These are phyloP conservation scores for Elaeis guineensis DNA, from an alignment of 176 grass and related monocot genomes.

Conservation along the genomic window DNA sequence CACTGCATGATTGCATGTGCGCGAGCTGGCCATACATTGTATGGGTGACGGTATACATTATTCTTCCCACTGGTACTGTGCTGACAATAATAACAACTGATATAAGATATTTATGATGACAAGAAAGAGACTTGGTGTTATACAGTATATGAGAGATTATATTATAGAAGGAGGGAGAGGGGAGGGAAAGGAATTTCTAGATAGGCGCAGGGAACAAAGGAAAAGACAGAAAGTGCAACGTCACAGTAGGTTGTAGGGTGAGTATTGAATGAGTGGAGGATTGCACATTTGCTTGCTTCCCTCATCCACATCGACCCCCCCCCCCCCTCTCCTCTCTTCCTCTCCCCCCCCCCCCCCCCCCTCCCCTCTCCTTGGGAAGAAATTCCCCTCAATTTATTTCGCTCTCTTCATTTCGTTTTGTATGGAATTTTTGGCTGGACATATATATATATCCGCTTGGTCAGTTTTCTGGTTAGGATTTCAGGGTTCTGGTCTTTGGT, in stretches of 20 bases:
- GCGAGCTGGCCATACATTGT: too few species aligned
- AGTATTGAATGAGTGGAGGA: slow-evolving; percentile 31
- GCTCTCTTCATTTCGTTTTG: neutral
- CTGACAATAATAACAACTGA: too few species aligned
- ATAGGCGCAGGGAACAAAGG: slow-evolving; percentile 25
- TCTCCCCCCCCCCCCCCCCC: slow-evolving; percentile 10
- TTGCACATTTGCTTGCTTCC: slow-evolving; percentile 27
- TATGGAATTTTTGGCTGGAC: neutral
- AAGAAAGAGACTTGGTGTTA: too few species aligned
- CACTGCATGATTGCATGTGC: too few species aligned
- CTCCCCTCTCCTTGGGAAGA: slow-evolving; percentile 9
- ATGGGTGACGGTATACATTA: too few species aligned
- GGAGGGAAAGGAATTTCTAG: slow-evolving; percentile 54
- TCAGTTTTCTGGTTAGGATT: too few species aligned
- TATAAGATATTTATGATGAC: too few species aligned
- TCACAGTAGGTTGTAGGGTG: slow-evolving; percentile 28
- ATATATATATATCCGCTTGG: too few species aligned
- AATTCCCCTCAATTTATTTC: slow-evolving; percentile 18
- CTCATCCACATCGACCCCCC: slow-evolving; percentile 10
- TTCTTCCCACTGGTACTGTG: too few species aligned
- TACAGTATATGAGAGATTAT: too few species aligned
- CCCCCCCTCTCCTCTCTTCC: slow-evolving; percentile 15
- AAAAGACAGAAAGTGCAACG: slow-evolving; percentile 72
- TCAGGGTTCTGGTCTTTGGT: too few species aligned
- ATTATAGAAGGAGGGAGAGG: neutral